These are phyloP conservation scores for Corynespora cassiicola DNA, from an alignment of 2,329 filamentous ascomycete species.

Conservation along the genomic window DNA sequence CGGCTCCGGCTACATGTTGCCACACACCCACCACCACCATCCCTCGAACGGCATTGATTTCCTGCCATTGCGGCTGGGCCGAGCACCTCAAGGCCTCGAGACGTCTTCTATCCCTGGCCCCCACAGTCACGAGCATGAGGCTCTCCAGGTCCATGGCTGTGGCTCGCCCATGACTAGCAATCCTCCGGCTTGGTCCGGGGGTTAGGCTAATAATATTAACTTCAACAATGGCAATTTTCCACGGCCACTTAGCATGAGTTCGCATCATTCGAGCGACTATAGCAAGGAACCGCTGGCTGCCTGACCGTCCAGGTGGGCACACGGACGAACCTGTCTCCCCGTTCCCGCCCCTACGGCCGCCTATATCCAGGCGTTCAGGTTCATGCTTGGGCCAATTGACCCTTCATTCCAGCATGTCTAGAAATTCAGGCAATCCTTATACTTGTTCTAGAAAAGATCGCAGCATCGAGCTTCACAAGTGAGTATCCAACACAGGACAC, in stretches of 20 bases:
- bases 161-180: not conserved
- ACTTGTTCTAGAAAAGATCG: slow-evolving; percentile 6
- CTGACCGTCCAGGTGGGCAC: slow-evolving; percentile 9
- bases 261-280: slow-evolving; percentile 1
- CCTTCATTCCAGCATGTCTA: slow-evolving; percentile 5
- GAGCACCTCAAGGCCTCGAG: slow-evolving; percentile 2
- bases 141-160: slow-evolving; percentile 1
- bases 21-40: not conserved
- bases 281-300: slow-evolving; percentile 5
- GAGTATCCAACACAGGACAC: slow-evolving; percentile 3
- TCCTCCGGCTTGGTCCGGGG: slow-evolving; percentile 1
- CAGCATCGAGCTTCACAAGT: not conserved
- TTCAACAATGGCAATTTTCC: slow-evolving; percentile 10
- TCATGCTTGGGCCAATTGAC: slow-evolving; percentile 13
- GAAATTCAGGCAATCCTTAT: slow-evolving; percentile 15
- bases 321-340: slow-evolving; percentile 3
- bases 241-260: slow-evolving; percentile 2
- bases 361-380: slow-evolving; percentile 5
- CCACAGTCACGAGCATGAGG: not conserved
- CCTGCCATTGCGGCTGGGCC: too few species aligned
- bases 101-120: not conserved
- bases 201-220: slow-evolving; percentile 12
- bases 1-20: slow-evolving; percentile 1
- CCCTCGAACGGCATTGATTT: not conserved
- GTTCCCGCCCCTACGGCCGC: slow-evolving; percentile 3